Conservation (phyloP, 1,284 basidiomycete species). For the Irpex sp. region DNA sequence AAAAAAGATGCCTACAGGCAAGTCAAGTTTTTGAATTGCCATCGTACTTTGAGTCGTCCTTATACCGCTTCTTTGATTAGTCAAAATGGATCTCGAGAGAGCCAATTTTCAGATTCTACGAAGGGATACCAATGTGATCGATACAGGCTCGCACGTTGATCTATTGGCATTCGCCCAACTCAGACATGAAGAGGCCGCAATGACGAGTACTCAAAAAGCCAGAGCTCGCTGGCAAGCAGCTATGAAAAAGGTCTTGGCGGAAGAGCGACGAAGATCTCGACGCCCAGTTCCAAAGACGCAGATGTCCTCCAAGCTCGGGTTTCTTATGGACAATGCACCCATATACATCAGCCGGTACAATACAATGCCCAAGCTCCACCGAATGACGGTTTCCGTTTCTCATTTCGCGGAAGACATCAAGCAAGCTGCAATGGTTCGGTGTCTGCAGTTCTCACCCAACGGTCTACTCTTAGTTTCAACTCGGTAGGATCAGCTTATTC, state of each 20-base stretch:
- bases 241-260: not conserved
- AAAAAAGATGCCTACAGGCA: not conserved
- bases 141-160: not conserved
- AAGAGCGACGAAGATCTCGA: not conserved
- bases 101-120: not conserved
- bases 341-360: not conserved
- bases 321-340: not conserved
- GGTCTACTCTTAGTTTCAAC: constrained; percentile 3
- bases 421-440: constrained; percentile 1
- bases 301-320: not conserved
- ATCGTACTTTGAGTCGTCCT: not conserved
- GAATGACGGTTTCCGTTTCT: not conserved
- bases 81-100: not conserved
- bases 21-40: not conserved
- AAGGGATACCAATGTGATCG: not conserved
- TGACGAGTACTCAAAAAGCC: not conserved
- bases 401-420: not conserved
- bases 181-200: not conserved
- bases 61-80: too few species aligned
- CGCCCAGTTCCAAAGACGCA: not conserved
- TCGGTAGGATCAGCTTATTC: not conserved
- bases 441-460: constrained; percentile 3
- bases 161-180: not conserved
- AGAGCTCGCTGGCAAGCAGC: constrained; percentile 5
- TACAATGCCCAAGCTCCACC: not conserved